Base-by-base conservation (phyloP, 345 rosid genomes). In the Syzygium jambos region DNA sequence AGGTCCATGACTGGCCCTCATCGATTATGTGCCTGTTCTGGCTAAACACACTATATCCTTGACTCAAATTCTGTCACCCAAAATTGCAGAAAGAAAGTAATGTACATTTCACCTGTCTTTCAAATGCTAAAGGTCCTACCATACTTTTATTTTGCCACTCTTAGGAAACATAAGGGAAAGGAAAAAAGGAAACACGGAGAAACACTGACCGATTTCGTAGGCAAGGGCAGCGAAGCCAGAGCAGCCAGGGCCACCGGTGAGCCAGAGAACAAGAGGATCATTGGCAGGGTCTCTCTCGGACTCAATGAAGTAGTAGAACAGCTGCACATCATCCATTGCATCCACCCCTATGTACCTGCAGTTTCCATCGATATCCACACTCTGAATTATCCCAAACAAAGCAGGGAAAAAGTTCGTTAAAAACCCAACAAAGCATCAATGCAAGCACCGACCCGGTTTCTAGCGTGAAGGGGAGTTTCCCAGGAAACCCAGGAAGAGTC, bases 161-260 rank as follows among this genome's bases (percentile, higher is more conserved):
- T 17, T 23, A 73, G 46, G 80, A 34, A 73, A 73, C 46, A 73
- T 34, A 34, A 73, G 46, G 80, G 25, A 73, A 34, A 73, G 80
- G 80, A 17, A 73, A 19, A 68, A 68, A 34, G 80, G 49, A 46
- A 34, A 34, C 46, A 38, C 80, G 2, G 11, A 73, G 80, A 21
- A 34, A 73, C n/a, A 86, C 90, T 63, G n/a, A 92, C 93, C 93
- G 34, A 61, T 92, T 89, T 92, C 93, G 30, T 84, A 92, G 30
- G 90, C 91, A 4, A 92, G 73, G 21, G 92, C 92, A 11, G 92
- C 90, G 85, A 92, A 92, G 52, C 90, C 92, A 52, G 93, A 92
- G 88, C 93, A 92, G 1, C 91, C 93, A 16, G 93, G 93, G 25
- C 92, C 92, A 13, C 92, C 93, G 6, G 92, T 88, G 55, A 90